These are phyloP conservation scores for Bryoglossum gracile DNA, from an alignment of 495 filamentous ascomycete species.

Conservation along the genomic window DNA sequence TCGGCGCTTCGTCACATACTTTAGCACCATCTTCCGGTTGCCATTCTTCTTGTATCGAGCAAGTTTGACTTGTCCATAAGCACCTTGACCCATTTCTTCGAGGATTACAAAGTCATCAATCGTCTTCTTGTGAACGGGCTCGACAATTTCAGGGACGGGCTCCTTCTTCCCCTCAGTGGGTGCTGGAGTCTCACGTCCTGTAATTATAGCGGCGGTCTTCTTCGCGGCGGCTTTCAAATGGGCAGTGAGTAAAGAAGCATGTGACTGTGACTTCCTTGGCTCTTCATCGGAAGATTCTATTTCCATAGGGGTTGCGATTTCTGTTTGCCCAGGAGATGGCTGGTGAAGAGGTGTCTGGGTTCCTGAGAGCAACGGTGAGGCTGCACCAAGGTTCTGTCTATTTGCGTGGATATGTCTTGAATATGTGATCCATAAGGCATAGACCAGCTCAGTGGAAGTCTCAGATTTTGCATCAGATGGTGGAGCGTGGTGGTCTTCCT, in stretches of 20 bases:
- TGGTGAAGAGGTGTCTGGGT: conserved; percentile 60
- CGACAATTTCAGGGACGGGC: conserved; percentile 10
- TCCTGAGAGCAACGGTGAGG: conserved; percentile 53
- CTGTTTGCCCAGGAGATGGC: conserved; percentile 68
- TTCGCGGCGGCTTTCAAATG: conserved; percentile 66
- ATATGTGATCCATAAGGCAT: conserved; percentile 95
- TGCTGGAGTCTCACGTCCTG: conserved; percentile 29
- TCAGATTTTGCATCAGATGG: conserved; percentile 13
- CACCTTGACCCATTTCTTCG: conserved; percentile 98
- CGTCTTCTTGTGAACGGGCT: conserved; percentile 53
- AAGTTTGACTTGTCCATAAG: conserved; percentile 95
- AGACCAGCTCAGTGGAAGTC: conserved; percentile 68
- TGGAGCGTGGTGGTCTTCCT: conserved; percentile 20
- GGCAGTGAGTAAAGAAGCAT: conserved; percentile 58
- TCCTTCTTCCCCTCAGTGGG: conserved; percentile 31
- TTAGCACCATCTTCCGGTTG: conserved; percentile 80
- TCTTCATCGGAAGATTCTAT: conserved; percentile 39
- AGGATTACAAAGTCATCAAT: conserved; percentile 89
- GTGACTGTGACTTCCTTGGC: conserved; percentile 25
- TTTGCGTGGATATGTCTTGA: conserved; percentile 83
- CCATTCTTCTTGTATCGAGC: conserved; percentile 76
- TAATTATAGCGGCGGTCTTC: conserved; percentile 40
- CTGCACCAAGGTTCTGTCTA: conserved; percentile 44
- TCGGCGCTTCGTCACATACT: conserved; percentile 94
- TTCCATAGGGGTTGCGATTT: conserved; percentile 38